A percentile compares a stretch with the other conserved stretches of the same genome.
These are phyloP conservation scores for Dendrobium officinale DNA, from an alignment of 106 monocot species.

Conservation along the genomic window DNA sequence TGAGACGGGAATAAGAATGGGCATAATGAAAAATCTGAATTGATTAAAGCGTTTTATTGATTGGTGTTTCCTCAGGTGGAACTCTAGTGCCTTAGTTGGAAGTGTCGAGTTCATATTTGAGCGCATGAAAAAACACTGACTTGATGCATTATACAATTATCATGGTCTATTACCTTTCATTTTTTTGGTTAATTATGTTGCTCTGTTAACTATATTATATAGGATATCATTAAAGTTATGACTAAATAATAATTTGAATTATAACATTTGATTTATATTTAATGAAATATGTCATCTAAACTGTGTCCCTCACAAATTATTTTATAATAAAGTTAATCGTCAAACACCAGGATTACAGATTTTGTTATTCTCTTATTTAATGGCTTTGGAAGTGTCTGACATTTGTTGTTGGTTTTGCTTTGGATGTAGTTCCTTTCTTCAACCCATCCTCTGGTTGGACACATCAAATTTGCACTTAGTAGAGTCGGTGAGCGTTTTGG, in stretches of 20 bases:
- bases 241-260: not conserved
- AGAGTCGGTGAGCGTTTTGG: conserved; percentile 37
- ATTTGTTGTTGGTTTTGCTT: conserved; percentile 18
- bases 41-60: not conserved
- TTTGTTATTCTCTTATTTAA: not conserved
- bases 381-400: not conserved
- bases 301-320: not conserved
- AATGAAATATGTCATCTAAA: not conserved
- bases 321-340: not conserved
- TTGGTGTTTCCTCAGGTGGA: not conserved
- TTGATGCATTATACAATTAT: not conserved
- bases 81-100: not conserved
- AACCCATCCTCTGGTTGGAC: conserved; percentile 67
- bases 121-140: not conserved
- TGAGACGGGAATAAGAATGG: not conserved
- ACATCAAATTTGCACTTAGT: conserved; percentile 54
- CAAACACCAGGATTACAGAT: not conserved
- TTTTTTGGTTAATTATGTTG: not conserved
- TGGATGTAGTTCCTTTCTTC: conserved; percentile 58
- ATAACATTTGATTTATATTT: not conserved
- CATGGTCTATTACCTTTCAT: not conserved
- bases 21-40: not conserved
- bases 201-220: not conserved
- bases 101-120: not conserved
- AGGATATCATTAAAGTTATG: not conserved